Evolutionary conservation across 108 stramenopile species (phyloP).

Genomic region (Fragilariopsis cylindrus): DNA sequence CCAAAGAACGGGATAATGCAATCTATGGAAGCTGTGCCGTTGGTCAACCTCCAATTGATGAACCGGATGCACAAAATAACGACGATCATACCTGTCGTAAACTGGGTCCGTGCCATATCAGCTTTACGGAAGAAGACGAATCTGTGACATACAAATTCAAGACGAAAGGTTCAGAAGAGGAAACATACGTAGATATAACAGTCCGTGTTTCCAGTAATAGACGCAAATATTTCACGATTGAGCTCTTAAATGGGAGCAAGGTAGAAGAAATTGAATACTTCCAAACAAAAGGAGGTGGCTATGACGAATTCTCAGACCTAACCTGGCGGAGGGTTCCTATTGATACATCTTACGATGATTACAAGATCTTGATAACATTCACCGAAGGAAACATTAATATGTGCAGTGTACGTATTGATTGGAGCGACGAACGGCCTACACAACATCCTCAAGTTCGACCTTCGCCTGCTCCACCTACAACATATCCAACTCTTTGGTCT

Average conservation of each 20-base stretch:
- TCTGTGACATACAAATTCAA: constrained; percentile 7
- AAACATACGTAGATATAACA: neutral
- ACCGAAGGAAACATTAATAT: constrained; percentile 8
- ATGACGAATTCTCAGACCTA: neutral
- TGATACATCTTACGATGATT: constrained; percentile 1
- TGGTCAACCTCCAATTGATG: constrained; percentile 8
- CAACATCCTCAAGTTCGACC: neutral
- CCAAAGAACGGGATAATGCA: neutral
- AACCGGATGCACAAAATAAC: constrained; percentile 13
- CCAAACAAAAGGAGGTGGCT: neutral
- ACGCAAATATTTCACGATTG: neutral
- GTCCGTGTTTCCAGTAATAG: neutral
- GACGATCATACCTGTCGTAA: neutral
- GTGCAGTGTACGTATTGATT: constrained; percentile 2
- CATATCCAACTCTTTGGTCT: neutral
- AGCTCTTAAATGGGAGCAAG: neutral
- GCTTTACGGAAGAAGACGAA: neutral
- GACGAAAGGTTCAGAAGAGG: neutral
- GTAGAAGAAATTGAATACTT: constrained; percentile 3
- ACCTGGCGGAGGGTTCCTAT: constrained; percentile 8
- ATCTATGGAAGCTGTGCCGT: neutral
- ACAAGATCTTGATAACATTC: constrained; percentile 2
- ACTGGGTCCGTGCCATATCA: constrained; percentile 1
- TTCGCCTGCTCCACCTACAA: neutral
- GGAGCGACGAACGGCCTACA: constrained; percentile 4